Evolutionary conservation across 495 filamentous ascomycete species (phyloP), one percentile per base, ranked within the genome.

Genomic region (Penicillium bovifimosum): DNA sequence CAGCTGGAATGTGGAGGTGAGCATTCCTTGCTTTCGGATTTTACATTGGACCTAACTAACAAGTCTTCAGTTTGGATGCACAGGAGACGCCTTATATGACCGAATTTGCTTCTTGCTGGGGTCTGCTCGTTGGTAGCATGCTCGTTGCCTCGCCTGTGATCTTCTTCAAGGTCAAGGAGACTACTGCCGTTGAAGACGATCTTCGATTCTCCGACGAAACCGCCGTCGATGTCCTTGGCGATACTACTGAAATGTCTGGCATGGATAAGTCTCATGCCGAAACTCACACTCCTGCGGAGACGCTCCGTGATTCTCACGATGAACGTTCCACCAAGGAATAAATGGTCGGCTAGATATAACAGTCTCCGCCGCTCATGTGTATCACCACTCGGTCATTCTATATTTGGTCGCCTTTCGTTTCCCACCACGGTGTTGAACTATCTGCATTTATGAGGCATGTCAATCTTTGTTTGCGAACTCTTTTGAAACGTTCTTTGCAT

Each of bases 131-230:
- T n/a, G 84, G 77, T 18, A 82, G 85, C 34, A 77, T 96, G 51
- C 33, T 93, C 40, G 66, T 88, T 54, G 90, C 88, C n/a, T 75
- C 83, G 0, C 89, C 90, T 0, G 82, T 96, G 41, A 84, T 96
- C 64, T 84, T 86, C 63, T 66, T 83, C 62, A 88, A 85, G 72
- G 82, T 96, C 63, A 83, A 86, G 66, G 86, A 95, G 35, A 82
- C 79, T 36, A 80, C 84, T 9, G 65, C 77, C 5, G 56, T 93
- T 9, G 88, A 91, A 63, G 81, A 88, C 41, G 90, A 96, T 70
- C 71, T 96, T 28, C 83, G 82, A 58, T 91, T 89, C 70, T 87
- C 84, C 35, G 89, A 92, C 55, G 87, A 91, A 77, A 92, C 86
- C 7, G 52, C 63, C 34, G 57, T 62, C 41, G 71, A 75, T 20